Evolutionary conservation across 768 basidiomycete genomes (phyloP).

Genomic region (Pisolithus microcarpus): DNA sequence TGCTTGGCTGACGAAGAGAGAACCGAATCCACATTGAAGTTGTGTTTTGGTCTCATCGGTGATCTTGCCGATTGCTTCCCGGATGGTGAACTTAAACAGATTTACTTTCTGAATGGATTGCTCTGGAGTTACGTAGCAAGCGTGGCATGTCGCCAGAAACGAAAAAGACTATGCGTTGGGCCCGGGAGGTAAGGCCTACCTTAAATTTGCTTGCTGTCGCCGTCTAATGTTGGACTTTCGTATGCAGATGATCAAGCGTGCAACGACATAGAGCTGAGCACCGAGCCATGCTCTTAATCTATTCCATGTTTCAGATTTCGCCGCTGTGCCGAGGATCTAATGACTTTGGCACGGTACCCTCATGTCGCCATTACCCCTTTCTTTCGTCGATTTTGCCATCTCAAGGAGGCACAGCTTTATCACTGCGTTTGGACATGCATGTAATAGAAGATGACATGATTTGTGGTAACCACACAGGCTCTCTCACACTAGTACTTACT

Average conservation of each 20-base stretch:
- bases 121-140: conserved; percentile 63
- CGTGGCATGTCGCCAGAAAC: conserved; percentile 68
- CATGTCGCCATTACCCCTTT: conserved; percentile 8
- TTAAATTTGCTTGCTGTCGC: neutral
- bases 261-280: conserved; percentile 54
- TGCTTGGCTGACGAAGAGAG: conserved; percentile 78
- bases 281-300: conserved; percentile 16
- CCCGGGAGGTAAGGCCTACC: conserved; percentile 64
- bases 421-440: conserved; percentile 44
- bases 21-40: conserved; percentile 66
- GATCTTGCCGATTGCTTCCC: conserved; percentile 89
- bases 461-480: conserved; percentile 5
- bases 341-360: conserved; percentile 13
- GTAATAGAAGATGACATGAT: conserved; percentile 45
- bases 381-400: conserved; percentile 41
- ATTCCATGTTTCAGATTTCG: conserved; percentile 25
- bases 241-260: conserved; percentile 67
- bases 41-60: conserved; percentile 81
- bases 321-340: conserved; percentile 46
- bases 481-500: neutral
- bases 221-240: neutral
- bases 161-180: conserved; percentile 89
- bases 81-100: conserved; percentile 70
- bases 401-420: conserved; percentile 61
- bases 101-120: conserved; percentile 78